Conservation (phyloP, 2,329 filamentous ascomycete species). For the Pyricularia grisea region DNA sequence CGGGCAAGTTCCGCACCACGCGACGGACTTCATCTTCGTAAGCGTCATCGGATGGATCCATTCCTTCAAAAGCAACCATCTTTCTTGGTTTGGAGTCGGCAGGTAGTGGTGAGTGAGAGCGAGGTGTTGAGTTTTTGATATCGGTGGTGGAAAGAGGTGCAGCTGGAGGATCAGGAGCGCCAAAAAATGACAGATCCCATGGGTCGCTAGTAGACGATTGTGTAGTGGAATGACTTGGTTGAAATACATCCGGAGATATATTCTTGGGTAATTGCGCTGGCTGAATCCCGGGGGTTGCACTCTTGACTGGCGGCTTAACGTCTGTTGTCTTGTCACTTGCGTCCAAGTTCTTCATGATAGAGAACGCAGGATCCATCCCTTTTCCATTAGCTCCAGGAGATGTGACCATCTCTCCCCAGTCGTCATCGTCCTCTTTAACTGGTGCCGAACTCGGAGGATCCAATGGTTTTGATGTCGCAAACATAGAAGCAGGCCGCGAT, state of each 20-base stretch:
- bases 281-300: background rate
- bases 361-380: slow-evolving; percentile 5
- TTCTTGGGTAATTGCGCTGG: background rate
- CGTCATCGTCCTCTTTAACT: slow-evolving; percentile 37
- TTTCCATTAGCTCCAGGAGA: slow-evolving; percentile 20
- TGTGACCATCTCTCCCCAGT: slow-evolving; percentile 53
- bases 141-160: background rate
- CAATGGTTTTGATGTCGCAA: background rate
- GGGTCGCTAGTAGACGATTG: background rate
- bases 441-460: background rate
- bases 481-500: background rate
- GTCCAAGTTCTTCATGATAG: background rate
- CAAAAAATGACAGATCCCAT: slow-evolving; percentile 1
- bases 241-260: background rate
- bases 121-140: background rate
- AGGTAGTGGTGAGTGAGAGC: background rate
- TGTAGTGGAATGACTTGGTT: background rate
- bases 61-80: background rate
- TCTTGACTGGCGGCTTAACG: background rate
- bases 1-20: slow-evolving; percentile 18
- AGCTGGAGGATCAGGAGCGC: background rate
- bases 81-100: background rate
- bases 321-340: background rate
- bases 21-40: slow-evolving; percentile 8
- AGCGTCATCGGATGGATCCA: background rate